Conservation (phyloP, 2,329 filamentous ascomycete genomes). For the Scleromitrula shiraiana region DNA sequence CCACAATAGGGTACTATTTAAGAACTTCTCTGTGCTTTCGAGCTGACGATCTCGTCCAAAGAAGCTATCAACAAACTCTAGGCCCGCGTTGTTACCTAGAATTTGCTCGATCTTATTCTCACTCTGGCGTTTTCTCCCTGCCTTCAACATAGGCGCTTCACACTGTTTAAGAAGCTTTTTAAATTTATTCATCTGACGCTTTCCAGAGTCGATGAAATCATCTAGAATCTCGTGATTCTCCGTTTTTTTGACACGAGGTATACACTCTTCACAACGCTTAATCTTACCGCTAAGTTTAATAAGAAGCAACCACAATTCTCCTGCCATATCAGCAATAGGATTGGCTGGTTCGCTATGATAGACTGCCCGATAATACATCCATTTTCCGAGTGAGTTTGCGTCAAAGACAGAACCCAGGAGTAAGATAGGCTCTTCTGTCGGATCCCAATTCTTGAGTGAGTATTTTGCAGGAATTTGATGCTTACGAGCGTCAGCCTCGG, state of each 20-base stretch:
- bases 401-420: constrained; percentile 93
- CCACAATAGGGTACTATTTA: constrained; percentile 58
- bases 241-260: constrained; percentile 59
- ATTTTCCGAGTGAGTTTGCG: constrained; percentile 93
- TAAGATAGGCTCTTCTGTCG: constrained; percentile 84
- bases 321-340: constrained; percentile 82
- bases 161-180: constrained; percentile 82
- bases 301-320: constrained; percentile 88
- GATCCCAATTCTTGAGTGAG: constrained; percentile 98
- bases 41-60: constrained; percentile 88
- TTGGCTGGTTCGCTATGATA: constrained; percentile 75
- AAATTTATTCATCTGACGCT: constrained; percentile 78
- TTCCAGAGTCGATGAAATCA: constrained; percentile 83
- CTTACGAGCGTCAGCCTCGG: constrained; percentile 49
- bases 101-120: constrained; percentile 56
- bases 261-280: constrained; percentile 76
- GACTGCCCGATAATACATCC: constrained; percentile 99
- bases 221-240: constrained; percentile 75
- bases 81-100: constrained; percentile 83
- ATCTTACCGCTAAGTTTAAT: constrained; percentile 92
- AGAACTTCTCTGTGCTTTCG: constrained; percentile 83
- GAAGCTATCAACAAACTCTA: constrained; percentile 91
- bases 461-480: constrained; percentile 81
- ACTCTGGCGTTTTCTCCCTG: constrained; percentile 63
- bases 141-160: constrained; percentile 90